A percentile compares a stretch with the other conserved stretches of the same genome.
Evolutionary conservation across 371 early-diverging fungal species (phyloP).

Genomic region (Thermomucor indicae-seudaticae): DNA sequence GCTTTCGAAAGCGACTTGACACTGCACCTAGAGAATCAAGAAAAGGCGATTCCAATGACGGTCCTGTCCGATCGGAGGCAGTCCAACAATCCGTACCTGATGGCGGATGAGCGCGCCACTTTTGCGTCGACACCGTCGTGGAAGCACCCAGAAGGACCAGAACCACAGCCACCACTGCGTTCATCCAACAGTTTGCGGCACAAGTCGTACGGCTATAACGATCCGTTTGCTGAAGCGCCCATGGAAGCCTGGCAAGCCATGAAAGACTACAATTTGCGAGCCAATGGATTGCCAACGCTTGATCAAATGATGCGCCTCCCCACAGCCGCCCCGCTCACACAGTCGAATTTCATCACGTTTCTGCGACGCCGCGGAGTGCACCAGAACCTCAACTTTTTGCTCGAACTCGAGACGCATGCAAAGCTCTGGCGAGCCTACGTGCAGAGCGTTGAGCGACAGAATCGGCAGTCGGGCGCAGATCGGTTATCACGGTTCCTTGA

Average conservation of each 20-base stretch:
- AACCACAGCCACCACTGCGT: neutral
- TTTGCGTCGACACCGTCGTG: neutral
- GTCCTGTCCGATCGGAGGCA: slow-evolving; percentile 14
- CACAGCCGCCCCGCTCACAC: slow-evolving; percentile 35
- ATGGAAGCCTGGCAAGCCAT: slow-evolving; percentile 51
- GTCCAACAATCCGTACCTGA: slow-evolving; percentile 32
- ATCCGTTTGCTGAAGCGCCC: slow-evolving; percentile 43
- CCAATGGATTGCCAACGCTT: slow-evolving; percentile 46
- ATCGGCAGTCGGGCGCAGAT: slow-evolving; percentile 3
- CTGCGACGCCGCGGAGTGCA: slow-evolving; percentile 31
- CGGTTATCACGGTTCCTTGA: slow-evolving; percentile 27
- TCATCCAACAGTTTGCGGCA: slow-evolving; percentile 14
- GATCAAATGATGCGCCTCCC: slow-evolving; percentile 44
- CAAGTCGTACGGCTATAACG: slow-evolving; percentile 32
- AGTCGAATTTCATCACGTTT: slow-evolving; percentile 36
- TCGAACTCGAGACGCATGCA: slow-evolving; percentile 44
- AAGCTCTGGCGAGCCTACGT: slow-evolving; percentile 43
- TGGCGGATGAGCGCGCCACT: too few species aligned
- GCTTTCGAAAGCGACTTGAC: slow-evolving; percentile 37
- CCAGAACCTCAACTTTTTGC: slow-evolving; percentile 39
- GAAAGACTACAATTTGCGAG: slow-evolving; percentile 44
- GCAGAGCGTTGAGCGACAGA: slow-evolving; percentile 26
- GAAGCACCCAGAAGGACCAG: too few species aligned
- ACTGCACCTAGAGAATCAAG: slow-evolving; percentile 24
- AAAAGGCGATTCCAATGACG: slow-evolving; percentile 31